Evolutionary conservation across 2,329 filamentous ascomycete genomes (phyloP), one percentile per base, ranked within the genome.

Genomic region (Berkeleyomyces rouxiae): DNA sequence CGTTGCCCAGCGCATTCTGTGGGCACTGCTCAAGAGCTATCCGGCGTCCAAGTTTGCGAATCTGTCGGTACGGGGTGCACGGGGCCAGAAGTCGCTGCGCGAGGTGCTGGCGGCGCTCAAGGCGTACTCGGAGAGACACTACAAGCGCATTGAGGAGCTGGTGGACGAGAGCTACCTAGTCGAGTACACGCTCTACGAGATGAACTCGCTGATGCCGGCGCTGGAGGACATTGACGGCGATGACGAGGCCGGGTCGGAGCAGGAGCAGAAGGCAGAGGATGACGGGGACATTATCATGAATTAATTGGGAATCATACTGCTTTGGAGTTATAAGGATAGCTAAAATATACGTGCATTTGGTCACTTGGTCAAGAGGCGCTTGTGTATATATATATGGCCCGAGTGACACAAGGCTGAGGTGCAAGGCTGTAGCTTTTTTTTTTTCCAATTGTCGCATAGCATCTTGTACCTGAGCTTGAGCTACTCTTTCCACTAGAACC

Each of bases 111-210:
- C 92, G 67, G 92, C 86, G n/a, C 77, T 99, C 64, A 85, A 83
- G 68, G 88, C 87, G 13, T 97, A 99, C 71, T 96, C 91, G 0
- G 90, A 97, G 73, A 82, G 91, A 67, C 93, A 99, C 72, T 96
- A 95, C 73, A 87, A 86, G 72, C 81, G 92, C 62, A 81, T 93
- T 68, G 91, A 96, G 71, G 92, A 95, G 70, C 76, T 96, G 68
- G 83, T 91, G 47, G 92, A 97, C 71, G 93, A 97, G 76, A 95
- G 91, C 70, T 97, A 91, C 74, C 74, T 99, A 69, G 82, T 97
- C 47, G 90, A 96, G 73, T 97, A 95, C 79, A 95, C 92, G 66
- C 77, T 97, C 66, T 82, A 85, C 69, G 88, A 96, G 76, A 97
- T 97, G 91, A 90, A 95, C 70, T 87, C 79, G 71, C 79, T 86